Base-by-base conservation (phyloP, 495 filamentous ascomycete species). In the Lasiosphaeria hispida region DNA sequence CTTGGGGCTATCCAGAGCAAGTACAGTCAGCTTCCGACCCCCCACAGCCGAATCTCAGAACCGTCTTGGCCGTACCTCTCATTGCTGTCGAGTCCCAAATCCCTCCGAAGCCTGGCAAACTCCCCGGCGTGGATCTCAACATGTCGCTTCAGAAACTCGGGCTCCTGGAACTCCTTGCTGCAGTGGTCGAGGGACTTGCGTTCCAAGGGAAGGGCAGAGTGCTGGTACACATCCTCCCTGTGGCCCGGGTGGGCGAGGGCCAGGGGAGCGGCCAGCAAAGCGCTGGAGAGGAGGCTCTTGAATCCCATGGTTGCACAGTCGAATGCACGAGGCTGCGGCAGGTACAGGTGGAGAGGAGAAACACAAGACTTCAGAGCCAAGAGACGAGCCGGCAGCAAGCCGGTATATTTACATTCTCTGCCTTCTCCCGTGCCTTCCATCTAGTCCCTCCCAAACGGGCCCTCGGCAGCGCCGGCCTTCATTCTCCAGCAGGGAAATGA, bases 171-270 rank as follows among this genome's bases (percentile, higher is more conserved):
- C 40, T 63, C 40, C 57, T 53, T 41, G n/a, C 40, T 6, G 63
- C 69, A 72, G 66, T 72, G 69, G 58, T 60, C 52, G 40, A 72
- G 65, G 1, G 60, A 63, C 51, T 60, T 65, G 56, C 62, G 62
- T 49, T 72, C 60, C 30, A 69, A 58, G 4, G 67, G 65, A 4
- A 60, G 55, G 23, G 66, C 66, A 0, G 53, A n/a, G 55, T 69
- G 64, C 3, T 56, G 43, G 53, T 58, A 55, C 14, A 68, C 58
- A 60, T 62, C 44, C 53, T 66, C 63, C 8, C 62, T 19, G 61
- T 60, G 58, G 53, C 63, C 67, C 7, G 67, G 67, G 45, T 72
- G 69, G 47, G 65, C 69, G 4, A 69, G 15, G 7, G 55, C 63
- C 44, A 65, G 48, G 14, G 67, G 57, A 14, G 63, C 63, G 4